Base-by-base conservation (phyloP, 345 rosid genomes). In the Salix koriyanagi region DNA sequence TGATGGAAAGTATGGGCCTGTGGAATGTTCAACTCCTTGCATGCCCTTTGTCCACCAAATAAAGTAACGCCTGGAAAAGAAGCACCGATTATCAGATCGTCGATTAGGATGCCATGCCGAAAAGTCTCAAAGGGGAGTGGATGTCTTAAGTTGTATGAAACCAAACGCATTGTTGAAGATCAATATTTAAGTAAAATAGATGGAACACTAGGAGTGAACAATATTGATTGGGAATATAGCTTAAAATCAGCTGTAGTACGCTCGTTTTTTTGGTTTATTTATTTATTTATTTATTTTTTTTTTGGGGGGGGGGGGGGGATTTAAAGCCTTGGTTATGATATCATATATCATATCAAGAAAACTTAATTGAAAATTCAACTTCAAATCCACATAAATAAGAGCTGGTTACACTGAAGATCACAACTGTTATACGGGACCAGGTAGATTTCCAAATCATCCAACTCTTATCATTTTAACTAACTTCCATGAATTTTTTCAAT, bases 41-140 rank as follows among this genome's bases (percentile, higher is more conserved):
- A 83, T 73, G 93, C 97, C 81, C 83, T 88, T 73, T 94, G 97
- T 72, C 99, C 99, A 74, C 96, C 97, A 73, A 76, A 91, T 80
- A 95, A 80, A 81, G 75, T 78, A 76, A 95, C 97, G 68, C 99
- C 99, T 91, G 85, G 67, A 86, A 26, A 52, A 44, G 62, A 77
- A 19, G 71, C 36, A 37, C 46, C 4, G 14, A 12, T 36, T 71
- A 37, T 25, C 14, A 1, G 71, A 77, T 71, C 66, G 15, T 50
- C 21, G 28, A n/a, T 41, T 0, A 41, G 26, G 41, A 48, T 37
- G 4, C 32, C 25, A 32, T 61, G 48, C 15, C 12, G 25, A 30
- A 0, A 25, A 46, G 28, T 52, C 25, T 25, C 25, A 25, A 25
- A 25, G 25, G 25, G 25, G 25, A 25, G 25, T 25, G 25, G 25